Percentiles rank a stretch among this genome's conserved stretches.
phyloP scores from a whole-genome alignment of 1,139 yeast species.

The Scheffersomyces cryptocercus region DNA sequence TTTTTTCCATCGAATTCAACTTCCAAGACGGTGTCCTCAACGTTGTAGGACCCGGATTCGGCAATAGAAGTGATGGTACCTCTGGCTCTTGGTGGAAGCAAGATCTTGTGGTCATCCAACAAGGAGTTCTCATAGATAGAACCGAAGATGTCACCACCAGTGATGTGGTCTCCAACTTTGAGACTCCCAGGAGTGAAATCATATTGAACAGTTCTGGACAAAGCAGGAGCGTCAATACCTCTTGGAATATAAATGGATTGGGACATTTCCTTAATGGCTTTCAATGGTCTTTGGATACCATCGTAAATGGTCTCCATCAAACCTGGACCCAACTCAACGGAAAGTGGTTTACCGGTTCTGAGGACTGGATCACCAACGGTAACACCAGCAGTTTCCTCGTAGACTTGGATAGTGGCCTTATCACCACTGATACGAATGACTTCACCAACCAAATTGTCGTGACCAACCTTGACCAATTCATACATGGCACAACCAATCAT shows the following conservation, averaged over 20 bases:
- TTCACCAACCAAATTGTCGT: slow-evolving; percentile 95
- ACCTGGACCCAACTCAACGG: slow-evolving; percentile 99
- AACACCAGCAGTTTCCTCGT: slow-evolving; percentile 98
- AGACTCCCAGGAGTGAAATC: slow-evolving; percentile 80
- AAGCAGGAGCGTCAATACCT: slow-evolving; percentile 96
- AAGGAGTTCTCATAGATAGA: slow-evolving; percentile 91
- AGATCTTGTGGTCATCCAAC: slow-evolving; percentile 86
- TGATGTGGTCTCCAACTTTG: slow-evolving; percentile 94
- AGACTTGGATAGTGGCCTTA: slow-evolving; percentile 97
- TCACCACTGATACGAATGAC: slow-evolving; percentile 95
- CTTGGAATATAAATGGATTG: slow-evolving; percentile 96
- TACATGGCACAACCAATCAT: slow-evolving; percentile 99
- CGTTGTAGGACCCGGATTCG: slow-evolving; percentile 83
- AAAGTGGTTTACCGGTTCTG: slow-evolving; percentile 96
- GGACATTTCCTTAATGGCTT: slow-evolving; percentile 81
- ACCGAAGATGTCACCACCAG: slow-evolving; percentile 98
- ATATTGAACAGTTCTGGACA: slow-evolving; percentile 77
- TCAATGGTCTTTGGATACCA: slow-evolving; percentile 98
- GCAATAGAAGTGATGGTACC: slow-evolving; percentile 95
- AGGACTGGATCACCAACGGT: slow-evolving; percentile 98
- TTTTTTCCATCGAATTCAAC: slow-evolving; percentile 92
- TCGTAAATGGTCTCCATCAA: slow-evolving; percentile 98
- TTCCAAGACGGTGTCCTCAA: slow-evolving; percentile 86
- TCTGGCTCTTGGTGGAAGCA: slow-evolving; percentile 96
- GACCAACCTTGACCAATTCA: slow-evolving; percentile 96